Conservation (phyloP, 1,284 basidiomycete genomes). For the Leccinum griseonigrum region DNA sequence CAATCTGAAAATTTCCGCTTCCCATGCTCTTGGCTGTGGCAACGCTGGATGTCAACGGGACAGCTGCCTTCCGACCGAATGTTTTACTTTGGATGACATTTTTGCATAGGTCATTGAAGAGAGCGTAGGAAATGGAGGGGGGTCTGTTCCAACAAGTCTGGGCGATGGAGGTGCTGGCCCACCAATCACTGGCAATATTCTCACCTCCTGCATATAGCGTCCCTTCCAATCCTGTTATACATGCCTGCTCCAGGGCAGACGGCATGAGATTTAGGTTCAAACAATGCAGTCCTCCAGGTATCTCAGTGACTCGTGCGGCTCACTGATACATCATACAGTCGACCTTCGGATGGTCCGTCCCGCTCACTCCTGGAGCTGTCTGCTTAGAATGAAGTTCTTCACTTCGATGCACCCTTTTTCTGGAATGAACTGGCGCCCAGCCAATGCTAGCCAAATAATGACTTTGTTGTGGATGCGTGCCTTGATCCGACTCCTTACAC, state of each 20-base stretch:
- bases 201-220: background rate
- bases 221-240: background rate
- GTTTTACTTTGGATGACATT: background rate
- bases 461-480: background rate
- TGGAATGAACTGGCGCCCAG: background rate
- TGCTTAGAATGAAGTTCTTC: background rate
- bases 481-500: background rate
- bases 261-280: background rate
- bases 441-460: background rate
- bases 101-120: background rate
- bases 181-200: background rate
- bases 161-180: background rate
- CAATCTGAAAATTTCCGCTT: background rate
- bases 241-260: background rate
- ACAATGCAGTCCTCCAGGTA: background rate
- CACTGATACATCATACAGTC: background rate
- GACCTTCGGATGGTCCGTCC: background rate
- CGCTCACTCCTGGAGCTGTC: background rate
- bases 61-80: background rate
- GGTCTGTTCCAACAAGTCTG: background rate
- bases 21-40: background rate
- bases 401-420: background rate
- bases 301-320: background rate
- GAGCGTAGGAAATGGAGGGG: background rate
- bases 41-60: background rate